phyloP scores from a whole-genome alignment of 1,284 basidiomycete genomes.

The Fomitiporia mediterranea region DNA sequence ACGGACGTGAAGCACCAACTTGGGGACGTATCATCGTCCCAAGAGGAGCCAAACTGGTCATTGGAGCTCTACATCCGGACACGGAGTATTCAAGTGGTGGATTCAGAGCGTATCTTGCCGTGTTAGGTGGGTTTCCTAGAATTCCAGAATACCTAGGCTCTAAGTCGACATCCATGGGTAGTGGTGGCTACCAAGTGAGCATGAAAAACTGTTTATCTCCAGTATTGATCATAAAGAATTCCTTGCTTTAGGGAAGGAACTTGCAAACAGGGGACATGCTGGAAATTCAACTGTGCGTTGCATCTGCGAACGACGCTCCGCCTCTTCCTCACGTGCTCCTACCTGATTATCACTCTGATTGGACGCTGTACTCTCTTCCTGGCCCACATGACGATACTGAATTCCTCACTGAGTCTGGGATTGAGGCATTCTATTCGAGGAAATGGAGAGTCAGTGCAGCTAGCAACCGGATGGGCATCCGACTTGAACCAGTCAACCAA shows the following conservation, averaged over 20 bases:
- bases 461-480: conserved; percentile 59
- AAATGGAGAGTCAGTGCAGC: conserved; percentile 50
- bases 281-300: conserved; percentile 43
- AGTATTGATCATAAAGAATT: not conserved
- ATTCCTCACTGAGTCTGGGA: conserved; percentile 48
- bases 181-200: conserved; percentile 55
- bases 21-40: conserved; percentile 50
- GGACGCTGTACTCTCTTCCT: conserved; percentile 51
- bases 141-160: conserved; percentile 57
- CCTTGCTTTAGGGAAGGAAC: conserved; percentile 44
- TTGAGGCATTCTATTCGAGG: conserved; percentile 43
- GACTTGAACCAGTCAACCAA: conserved; percentile 25
- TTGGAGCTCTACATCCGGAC: conserved; percentile 30
- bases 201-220: not conserved
- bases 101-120: conserved; percentile 52
- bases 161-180: conserved; percentile 55
- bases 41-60: conserved; percentile 38
- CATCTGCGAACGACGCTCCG: conserved; percentile 24
- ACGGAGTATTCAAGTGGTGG: conserved; percentile 29
- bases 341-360: conserved; percentile 45
- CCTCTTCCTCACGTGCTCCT: conserved; percentile 30
- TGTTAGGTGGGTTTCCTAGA: conserved; percentile 58
- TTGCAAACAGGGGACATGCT: conserved; percentile 36
- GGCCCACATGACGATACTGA: conserved; percentile 63
- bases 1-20: conserved; percentile 38